Evolutionary conservation across 495 filamentous ascomycete genomes (phyloP), one percentile per base, ranked within the genome.

Genomic region (Cenococcum geophilum): DNA sequence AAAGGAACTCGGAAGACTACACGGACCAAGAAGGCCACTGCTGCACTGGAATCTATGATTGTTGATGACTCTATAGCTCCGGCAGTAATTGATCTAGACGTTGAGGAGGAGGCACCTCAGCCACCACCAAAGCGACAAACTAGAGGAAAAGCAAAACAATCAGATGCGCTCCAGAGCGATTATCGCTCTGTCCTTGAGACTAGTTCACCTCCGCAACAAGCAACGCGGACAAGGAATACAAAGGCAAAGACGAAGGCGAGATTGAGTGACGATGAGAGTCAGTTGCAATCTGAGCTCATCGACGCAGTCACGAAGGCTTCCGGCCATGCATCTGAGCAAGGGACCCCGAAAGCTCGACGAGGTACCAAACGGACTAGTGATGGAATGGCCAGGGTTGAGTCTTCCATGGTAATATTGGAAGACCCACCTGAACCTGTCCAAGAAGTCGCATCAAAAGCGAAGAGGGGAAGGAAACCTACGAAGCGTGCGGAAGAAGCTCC

Each of bases 1-100:
- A 72, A 73, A 57, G 52, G 63, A 18, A 48, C 45, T 3, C 68
- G 66, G 55, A 78, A 74, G 58, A 71, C 80, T 14, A 79, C 84
- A 18, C 55, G 55, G 18, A 50, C 16, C 52, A 62, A 56, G 42
- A 58, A 60, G 36, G 16, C 58, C 0, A 34, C 57, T 14, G 16
- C 45, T 0, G 48, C 40, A 21, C 16, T 11, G 5, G 55, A 49
- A 22, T 47, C 45, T 2, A 35, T 16, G 22, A 50, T 45, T 9
- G n/a, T 34, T 9, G 20, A 48, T 6, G 40, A 48, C 8, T 34
- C 43, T 11, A 9, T 42, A 12, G 25, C 40, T 50, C 57, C 57
- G 4, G 12, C 23, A 20, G 23, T 32, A 42, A 11, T 5, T 18
- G 25, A 32, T 27, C 21, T 52, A 20, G 23, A 27, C 8, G 21